Base-by-base conservation (phyloP, 768 basidiomycete genomes). In the Naganishia randhawae region DNA sequence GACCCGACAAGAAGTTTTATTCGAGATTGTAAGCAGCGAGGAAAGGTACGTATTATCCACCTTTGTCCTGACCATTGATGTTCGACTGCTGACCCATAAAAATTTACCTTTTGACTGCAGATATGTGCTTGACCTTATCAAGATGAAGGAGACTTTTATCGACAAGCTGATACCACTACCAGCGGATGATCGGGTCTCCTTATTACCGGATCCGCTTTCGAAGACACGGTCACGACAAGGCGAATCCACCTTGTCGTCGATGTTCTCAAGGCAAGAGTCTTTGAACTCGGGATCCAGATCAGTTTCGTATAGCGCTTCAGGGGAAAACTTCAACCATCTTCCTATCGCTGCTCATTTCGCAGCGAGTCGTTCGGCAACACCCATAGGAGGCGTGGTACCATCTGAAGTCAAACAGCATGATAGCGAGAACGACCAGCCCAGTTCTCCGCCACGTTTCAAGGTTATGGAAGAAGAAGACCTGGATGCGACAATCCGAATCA, bases 1-100 rank as follows among this genome's bases (percentile, higher is more conserved):
- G 67, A 96, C 94, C 42, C 86, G 94, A 63, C 94, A 97, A 80
- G 94, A 97, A 81, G 94, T 97, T 7, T 80, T 97, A 31, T 96
- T 92, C 83, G 94, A 97, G 82, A 97, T 97, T 72, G 92, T 97
- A 55, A 89, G 90, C 33, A 92, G 91, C 72, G 94, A 97, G 81
- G 92, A 97, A 79, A 87, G 93, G 91, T 91, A 75, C 61, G 85
- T 81, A 57, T 70, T 67, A n/a, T 29, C 17, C 41, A 50, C 33
- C 51, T 3, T 48, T n/a, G 11, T 11, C 19, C 25, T 25, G 17
- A 2, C 10, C 10, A 1, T 65, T 22, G 32, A 54, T 45, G 64
- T 61, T 17, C 53, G 62, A 11, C 48, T 39, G 9, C 70, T 69
- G 32, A 63, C 52, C 22, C 39, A 19, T 35, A 17, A 45, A n/a